Conservation (phyloP, 2,329 filamentous ascomycete genomes). For the Fusarium sublunatum region DNA sequence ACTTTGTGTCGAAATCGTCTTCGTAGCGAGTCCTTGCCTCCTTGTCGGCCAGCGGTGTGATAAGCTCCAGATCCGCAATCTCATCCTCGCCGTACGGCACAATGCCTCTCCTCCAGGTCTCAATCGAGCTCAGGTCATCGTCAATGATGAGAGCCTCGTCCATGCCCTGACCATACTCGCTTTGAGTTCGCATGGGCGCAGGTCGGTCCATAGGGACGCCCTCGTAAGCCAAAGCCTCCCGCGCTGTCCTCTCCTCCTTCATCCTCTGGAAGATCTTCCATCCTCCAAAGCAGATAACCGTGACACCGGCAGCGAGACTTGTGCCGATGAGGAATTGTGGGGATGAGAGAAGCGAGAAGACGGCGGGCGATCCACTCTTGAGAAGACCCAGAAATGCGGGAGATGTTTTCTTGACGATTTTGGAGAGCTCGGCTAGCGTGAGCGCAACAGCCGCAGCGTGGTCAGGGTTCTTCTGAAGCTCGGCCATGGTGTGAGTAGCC, state of each 20-base stretch:
- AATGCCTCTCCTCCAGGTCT: constrained; percentile 69
- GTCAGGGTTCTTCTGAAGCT: constrained; percentile 78
- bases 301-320: constrained; percentile 90
- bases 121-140: constrained; percentile 68
- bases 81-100: constrained; percentile 59
- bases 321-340: constrained; percentile 96
- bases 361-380: constrained; percentile 83
- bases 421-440: constrained; percentile 90
- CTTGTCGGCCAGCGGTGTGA: constrained; percentile 65
- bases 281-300: constrained; percentile 92
- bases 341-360: constrained; percentile 86
- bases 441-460: constrained; percentile 93
- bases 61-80: constrained; percentile 65
- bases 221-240: constrained; percentile 48
- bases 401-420: constrained; percentile 83
- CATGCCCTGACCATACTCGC: constrained; percentile 51
- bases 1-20: constrained; percentile 56
- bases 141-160: constrained; percentile 69
- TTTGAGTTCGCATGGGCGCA: constrained; percentile 45
- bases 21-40: constrained; percentile 53
- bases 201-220: constrained; percentile 41
- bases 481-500: constrained; percentile 82
- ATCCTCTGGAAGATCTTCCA: constrained; percentile 98
- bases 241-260: constrained; percentile 54
- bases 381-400: constrained; percentile 80